Evolutionary conservation across 78 protist species (phyloP), one percentile per base, ranked within the genome.

Genomic region (Dictyostelium capitatum): DNA sequence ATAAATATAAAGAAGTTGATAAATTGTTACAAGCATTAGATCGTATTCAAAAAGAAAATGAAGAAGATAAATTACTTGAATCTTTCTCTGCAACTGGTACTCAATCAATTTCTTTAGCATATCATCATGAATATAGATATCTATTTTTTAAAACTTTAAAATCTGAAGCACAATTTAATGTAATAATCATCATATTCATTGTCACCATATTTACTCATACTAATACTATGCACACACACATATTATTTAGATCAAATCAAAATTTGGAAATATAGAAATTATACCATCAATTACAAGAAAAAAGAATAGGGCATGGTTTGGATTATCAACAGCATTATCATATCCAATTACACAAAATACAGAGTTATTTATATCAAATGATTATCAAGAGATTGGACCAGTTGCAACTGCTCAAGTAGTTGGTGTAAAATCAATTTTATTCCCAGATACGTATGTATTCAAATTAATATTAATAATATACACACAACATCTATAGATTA

Each of bases 1-100:
- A 87, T 12, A 74, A 54, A 69, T 59, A 53, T 48, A 25, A 54
- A 30, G 59, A 53, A 10, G 83, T 87, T 11, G 92, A 87, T 23
- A 87, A 47, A n/a, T 69, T 87, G 23, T 14, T 87, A 9, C n/a
- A 57, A n/a, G 57, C 53, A 48, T 15, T 87, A 6, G 83, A 57
- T 47, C 37, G 79, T 20, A 46, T 64, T 47, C 32, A 77, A 53
- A 54, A 77, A 77, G 79, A 69, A 6, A 77, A 28, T 32, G 79
- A 64, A 47, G 92, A 87, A 50, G 92, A 87, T 17, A 47, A 70
- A 28, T 25, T 77, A 47, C 20, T 87, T 14, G 19, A 87, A 15
- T 23, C 25, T 25, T 59, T 87, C 32, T 46, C 46, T 19, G 92
- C 83, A n/a, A 47, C 48, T 46, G 92, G 92, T 46, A 20, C 79